Base-by-base conservation (phyloP, 306 rosid genomes). In the Casuarina glauca region DNA sequence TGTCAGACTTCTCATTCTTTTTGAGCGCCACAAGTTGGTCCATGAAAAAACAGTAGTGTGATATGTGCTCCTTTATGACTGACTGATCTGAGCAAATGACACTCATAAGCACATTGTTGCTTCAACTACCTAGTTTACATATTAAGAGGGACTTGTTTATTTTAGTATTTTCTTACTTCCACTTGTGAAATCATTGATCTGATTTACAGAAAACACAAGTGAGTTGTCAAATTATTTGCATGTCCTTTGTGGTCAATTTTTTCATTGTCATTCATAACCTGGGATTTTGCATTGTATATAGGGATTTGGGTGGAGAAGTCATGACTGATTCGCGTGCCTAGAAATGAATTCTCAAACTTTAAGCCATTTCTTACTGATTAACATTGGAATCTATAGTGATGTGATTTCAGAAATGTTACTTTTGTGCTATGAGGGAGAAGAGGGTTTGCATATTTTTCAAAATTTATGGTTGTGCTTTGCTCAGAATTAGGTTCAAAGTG, bases 91-190 rank as follows among this genome's bases (percentile, higher is more conserved):
- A 26, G 66, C 66, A 10, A 15, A 58, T 13, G 3, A 58, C 39
- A 26, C 26, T 58, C 66, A 26, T 58, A 58, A 58, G 66, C 4
- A 58, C 66, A 58, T 55, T 26, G 66, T 58, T 26, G 66, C 66
- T 58, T 58, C 66, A 58, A 26, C 16, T 58, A 58, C 41, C 41
- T 58, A 16, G 16, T 9, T 20, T 26, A 26, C 9, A 58, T 38
- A 43, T 73, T 11, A 48, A 9, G 52, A 48, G 32, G 32, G 32
- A 26, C 32, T 26, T 26, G 32, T 26, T 26, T 26, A 26, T 26
- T 26, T 26, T 26, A 26, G 32, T 26, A 26, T 74, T 60, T 20
- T 75, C 78, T 13, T 13, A 20, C 3, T 13, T 75, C 17, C n/a
- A 35, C 53, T 62, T 45, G 15, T 20, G 49, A 46, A 45, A 71